Conservation (phyloP, 2,329 filamentous ascomycete genomes). For the Tolypocladium capitatum region DNA sequence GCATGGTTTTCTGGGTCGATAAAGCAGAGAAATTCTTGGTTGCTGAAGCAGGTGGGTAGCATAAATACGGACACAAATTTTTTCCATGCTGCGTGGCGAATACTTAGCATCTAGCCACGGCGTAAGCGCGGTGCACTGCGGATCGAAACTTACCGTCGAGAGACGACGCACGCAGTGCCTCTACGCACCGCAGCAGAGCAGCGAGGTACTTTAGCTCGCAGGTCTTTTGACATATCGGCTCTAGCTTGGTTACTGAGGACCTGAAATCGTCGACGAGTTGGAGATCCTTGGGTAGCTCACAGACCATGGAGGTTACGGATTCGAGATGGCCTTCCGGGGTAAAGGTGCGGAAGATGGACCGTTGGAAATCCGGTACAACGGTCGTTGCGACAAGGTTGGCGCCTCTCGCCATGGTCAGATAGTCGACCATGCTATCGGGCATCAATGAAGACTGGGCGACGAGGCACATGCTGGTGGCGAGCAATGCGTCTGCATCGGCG, state of each 20-base stretch:
- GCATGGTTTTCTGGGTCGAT: conserved; percentile 15
- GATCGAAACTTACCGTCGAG: conserved; percentile 6
- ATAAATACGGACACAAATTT: conserved; percentile 10
- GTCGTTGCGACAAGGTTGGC: conserved; percentile 10
- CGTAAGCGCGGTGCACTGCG: not conserved
- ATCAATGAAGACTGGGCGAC: conserved; percentile 22
- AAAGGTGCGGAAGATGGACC: conserved; percentile 12
- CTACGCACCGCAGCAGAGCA: conserved; percentile 6
- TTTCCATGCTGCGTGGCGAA: conserved; percentile 8
- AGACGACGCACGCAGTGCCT: conserved; percentile 5
- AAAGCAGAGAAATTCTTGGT: conserved; percentile 19
- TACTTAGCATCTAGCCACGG: not conserved
- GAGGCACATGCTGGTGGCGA: conserved; percentile 21
- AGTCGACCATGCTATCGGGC: conserved; percentile 24
- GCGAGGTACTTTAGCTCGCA: conserved; percentile 9
- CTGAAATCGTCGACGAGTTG: conserved; percentile 8
- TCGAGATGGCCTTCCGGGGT: conserved; percentile 13
- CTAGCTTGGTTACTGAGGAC: conserved; percentile 6
- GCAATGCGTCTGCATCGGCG: conserved; percentile 21
- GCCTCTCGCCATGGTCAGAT: conserved; percentile 21
- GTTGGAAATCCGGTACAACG: conserved; percentile 8
- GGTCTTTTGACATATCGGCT: conserved; percentile 6
- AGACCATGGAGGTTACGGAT: conserved; percentile 7
- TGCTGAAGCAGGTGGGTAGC: conserved; percentile 9
- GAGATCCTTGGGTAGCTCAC: conserved; percentile 10